phyloP scores from a whole-genome alignment of 495 filamentous ascomycete genomes.

The Aspergillus bridgeri region DNA sequence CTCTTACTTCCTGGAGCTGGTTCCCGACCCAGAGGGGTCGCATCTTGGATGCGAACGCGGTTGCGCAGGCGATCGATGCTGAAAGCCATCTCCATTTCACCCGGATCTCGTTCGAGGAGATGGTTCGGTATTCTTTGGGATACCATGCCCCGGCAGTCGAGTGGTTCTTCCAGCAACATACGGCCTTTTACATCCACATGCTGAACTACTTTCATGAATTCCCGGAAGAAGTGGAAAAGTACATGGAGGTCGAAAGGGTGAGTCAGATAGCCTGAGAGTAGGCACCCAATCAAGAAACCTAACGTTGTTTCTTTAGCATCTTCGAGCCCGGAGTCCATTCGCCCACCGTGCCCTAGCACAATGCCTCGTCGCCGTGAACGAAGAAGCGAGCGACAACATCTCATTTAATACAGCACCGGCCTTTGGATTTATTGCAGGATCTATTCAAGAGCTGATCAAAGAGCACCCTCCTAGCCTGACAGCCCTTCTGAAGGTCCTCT shows the following conservation, averaged over 20 bases:
- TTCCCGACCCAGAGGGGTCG: slow-evolving; percentile 28
- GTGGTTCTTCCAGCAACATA: slow-evolving; percentile 44
- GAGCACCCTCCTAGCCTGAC: slow-evolving; percentile 29
- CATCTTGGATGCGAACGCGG: slow-evolving; percentile 17
- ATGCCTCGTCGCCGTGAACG: slow-evolving; percentile 24
- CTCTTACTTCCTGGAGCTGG: slow-evolving; percentile 36
- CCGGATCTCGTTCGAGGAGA: slow-evolving; percentile 39
- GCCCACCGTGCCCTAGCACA: slow-evolving; percentile 34
- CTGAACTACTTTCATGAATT: slow-evolving; percentile 32
- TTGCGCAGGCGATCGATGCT: slow-evolving; percentile 37
- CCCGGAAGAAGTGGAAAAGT: slow-evolving; percentile 33
- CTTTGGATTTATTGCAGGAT: slow-evolving; percentile 39
- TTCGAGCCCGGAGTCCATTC: slow-evolving; percentile 37
- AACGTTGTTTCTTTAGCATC: slow-evolving; percentile 19
- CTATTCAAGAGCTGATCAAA: slow-evolving; percentile 37
- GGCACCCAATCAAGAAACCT: background rate
- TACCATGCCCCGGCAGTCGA: slow-evolving; percentile 32
- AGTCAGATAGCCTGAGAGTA: background rate
- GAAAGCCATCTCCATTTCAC: slow-evolving; percentile 45
- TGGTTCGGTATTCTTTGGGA: slow-evolving; percentile 39
- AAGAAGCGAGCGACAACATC: slow-evolving; percentile 14
- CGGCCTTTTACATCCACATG: slow-evolving; percentile 35
- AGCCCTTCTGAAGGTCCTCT: slow-evolving; percentile 34
- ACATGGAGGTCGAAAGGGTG: slow-evolving; percentile 39
- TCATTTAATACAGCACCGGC: slow-evolving; percentile 16